Percentiles rank a stretch among this genome's conserved stretches.
These are phyloP conservation scores for Nepenthes alata DNA, from an alignment of 179 eudicot species.

Conservation along the genomic window DNA sequence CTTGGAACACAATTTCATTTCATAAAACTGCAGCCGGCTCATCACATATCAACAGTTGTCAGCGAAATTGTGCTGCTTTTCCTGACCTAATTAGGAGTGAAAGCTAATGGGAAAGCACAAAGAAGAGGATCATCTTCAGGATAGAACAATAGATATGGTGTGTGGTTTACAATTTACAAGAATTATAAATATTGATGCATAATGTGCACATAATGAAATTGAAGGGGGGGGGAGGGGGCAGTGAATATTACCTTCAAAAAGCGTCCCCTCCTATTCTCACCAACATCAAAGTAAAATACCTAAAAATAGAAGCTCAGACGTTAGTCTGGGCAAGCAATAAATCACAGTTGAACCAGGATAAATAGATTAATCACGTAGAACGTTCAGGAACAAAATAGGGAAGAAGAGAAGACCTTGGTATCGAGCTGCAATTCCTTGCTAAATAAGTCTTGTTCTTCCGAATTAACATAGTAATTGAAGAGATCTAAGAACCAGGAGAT, in stretches of 20 bases:
- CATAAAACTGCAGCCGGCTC: too few species aligned
- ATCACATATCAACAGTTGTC: too few species aligned
- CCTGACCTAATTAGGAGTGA: too few species aligned
- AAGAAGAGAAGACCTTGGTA: slow-evolving; percentile 36
- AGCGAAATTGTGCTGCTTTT: too few species aligned
- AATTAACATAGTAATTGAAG: slow-evolving; percentile 75
- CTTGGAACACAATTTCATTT: too few species aligned
- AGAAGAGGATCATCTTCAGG: too few species aligned
- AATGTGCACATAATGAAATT: neutral
- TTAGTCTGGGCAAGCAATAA: too few species aligned
- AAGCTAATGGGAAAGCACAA: too few species aligned
- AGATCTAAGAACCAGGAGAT: slow-evolving; percentile 85
- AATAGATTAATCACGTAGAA: neutral
- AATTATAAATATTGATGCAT: too few species aligned
- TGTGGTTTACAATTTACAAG: too few species aligned
- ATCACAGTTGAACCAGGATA: neutral
- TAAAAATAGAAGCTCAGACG: slow-evolving; percentile 9
- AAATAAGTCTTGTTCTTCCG: slow-evolving; percentile 62
- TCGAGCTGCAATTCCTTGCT: slow-evolving; percentile 98
- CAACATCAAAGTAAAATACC: slow-evolving; percentile 95
- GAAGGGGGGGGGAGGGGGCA: neutral
- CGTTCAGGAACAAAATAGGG: too few species aligned
- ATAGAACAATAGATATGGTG: too few species aligned
- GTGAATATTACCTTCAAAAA: slow-evolving; percentile 57
- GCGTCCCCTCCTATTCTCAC: slow-evolving; percentile 91